Percentiles rank a stretch among this genome's conserved stretches.
Conservation (phyloP, 1,284 basidiomycete species). For the Psilocybe mexicana region DNA sequence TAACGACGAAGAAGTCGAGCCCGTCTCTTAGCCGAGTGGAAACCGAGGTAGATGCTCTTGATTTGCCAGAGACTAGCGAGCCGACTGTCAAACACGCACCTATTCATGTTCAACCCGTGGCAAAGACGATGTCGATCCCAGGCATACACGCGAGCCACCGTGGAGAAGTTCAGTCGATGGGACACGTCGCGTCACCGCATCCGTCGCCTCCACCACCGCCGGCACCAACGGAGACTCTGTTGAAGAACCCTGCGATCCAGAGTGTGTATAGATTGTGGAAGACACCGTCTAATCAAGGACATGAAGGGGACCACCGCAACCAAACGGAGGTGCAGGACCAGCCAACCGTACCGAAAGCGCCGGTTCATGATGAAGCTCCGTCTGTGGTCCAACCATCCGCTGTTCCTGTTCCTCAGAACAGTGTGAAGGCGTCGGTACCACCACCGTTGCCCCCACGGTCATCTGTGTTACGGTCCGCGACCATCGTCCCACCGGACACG, state of each 20-base stretch:
- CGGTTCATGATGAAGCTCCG: neutral
- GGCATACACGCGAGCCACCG: slow-evolving; percentile 77
- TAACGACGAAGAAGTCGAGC: slow-evolving; percentile 26
- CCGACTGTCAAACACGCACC: slow-evolving; percentile 28
- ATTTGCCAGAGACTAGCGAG: slow-evolving; percentile 19
- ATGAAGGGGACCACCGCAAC: slow-evolving; percentile 10
- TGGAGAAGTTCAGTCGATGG: slow-evolving; percentile 80
- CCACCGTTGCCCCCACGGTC: slow-evolving; percentile 65
- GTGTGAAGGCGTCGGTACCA: slow-evolving; percentile 36
- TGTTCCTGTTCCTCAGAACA: slow-evolving; percentile 14
- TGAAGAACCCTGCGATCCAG: slow-evolving; percentile 56
- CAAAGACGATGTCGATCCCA: slow-evolving; percentile 76
- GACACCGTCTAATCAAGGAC: slow-evolving; percentile 38
- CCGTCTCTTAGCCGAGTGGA: slow-evolving; percentile 27
- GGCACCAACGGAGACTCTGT: slow-evolving; percentile 42
- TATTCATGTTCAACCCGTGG: slow-evolving; percentile 72
- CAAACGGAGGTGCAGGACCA: slow-evolving; percentile 15
- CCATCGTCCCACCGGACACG: slow-evolving; percentile 27
- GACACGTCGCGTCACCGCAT: slow-evolving; percentile 57
- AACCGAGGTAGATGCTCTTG: slow-evolving; percentile 26
- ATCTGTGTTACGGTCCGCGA: slow-evolving; percentile 31
- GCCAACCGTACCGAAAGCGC: neutral
- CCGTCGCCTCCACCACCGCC: slow-evolving; percentile 31
- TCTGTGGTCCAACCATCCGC: neutral
- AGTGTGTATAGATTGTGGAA: slow-evolving; percentile 73